Percentiles rank a stretch among this genome's conserved stretches.
Evolutionary conservation across 306 rosid genomes (phyloP).

Genomic region (Vigna nakashimae): DNA sequence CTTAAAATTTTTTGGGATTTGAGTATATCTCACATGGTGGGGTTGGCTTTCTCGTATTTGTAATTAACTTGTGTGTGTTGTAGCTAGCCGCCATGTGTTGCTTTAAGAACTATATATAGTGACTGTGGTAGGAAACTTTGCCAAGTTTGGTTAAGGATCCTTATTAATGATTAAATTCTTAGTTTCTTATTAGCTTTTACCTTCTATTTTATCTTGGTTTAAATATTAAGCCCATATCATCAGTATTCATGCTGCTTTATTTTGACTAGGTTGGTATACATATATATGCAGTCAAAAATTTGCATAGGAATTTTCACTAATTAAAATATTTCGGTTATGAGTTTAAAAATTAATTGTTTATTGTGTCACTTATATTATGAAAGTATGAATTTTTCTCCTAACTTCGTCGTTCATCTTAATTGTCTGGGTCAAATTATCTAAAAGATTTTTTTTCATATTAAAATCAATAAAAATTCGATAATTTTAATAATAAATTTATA

Average conservation of each 20-base stretch:
- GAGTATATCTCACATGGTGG: constrained; percentile 42
- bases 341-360: too few relatives aligned
- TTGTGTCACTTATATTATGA: too few relatives aligned
- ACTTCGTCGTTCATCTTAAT: too few relatives aligned
- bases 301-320: too few relatives aligned
- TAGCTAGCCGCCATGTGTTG: neutral
- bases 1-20: constrained; percentile 34
- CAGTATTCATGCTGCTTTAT: neutral
- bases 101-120: constrained; percentile 28
- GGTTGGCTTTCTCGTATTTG: constrained; percentile 43
- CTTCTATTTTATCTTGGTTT: constrained; percentile 1
- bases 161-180: neutral
- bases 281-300: neutral
- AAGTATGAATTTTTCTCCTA: too few relatives aligned
- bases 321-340: too few relatives aligned
- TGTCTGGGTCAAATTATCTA: too few relatives aligned
- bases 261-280: neutral
- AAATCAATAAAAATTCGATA: too few relatives aligned
- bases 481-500: too few relatives aligned
- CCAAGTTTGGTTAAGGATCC: neutral
- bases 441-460: too few relatives aligned
- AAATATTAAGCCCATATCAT: neutral
- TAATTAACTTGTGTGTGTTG: constrained; percentile 26
- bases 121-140: constrained; percentile 4
- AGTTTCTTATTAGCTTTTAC: neutral